phyloP scores from a whole-genome alignment of 106 monocot species.

The Posidonia australis region DNA sequence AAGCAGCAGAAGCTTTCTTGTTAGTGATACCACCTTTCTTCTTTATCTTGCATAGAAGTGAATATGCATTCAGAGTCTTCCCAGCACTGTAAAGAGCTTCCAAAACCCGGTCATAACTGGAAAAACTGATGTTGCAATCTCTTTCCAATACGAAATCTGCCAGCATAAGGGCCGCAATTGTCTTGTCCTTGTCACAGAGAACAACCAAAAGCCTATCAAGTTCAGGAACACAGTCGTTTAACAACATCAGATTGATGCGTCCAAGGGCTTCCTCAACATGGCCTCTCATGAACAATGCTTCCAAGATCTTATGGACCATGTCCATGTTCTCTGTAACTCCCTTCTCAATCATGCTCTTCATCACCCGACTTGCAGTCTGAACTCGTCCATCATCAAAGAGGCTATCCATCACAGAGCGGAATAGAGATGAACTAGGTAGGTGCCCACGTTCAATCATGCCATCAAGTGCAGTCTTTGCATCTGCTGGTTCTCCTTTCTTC shows the following conservation, averaged over 20 bases:
- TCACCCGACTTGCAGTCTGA: conserved; percentile 88
- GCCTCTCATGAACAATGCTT: conserved; percentile 72
- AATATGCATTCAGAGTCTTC: conserved; percentile 68
- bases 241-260: conserved; percentile 57
- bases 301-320: conserved; percentile 60
- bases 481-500: conserved; percentile 72
- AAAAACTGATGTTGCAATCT: conserved; percentile 61
- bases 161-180: conserved; percentile 49
- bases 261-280: conserved; percentile 95
- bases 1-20: conserved; percentile 50
- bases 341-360: conserved; percentile 96
- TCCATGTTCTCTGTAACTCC: conserved; percentile 82
- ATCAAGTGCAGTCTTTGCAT: conserved; percentile 66
- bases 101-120: conserved; percentile 59
- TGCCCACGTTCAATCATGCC: conserved; percentile 84
- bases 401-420: conserved; percentile 62
- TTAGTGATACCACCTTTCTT: conserved; percentile 59
- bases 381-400: conserved; percentile 65
- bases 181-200: conserved; percentile 56
- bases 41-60: conserved; percentile 74
- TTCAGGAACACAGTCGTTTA: conserved; percentile 41
- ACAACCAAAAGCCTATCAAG: conserved; percentile 37
- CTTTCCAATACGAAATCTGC: conserved; percentile 75
- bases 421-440: conserved; percentile 54
- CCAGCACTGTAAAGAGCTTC: conserved; percentile 47